Evolutionary conservation across 139 green algal genomes (phyloP).

Genomic region (Nannochloris sp.): DNA sequence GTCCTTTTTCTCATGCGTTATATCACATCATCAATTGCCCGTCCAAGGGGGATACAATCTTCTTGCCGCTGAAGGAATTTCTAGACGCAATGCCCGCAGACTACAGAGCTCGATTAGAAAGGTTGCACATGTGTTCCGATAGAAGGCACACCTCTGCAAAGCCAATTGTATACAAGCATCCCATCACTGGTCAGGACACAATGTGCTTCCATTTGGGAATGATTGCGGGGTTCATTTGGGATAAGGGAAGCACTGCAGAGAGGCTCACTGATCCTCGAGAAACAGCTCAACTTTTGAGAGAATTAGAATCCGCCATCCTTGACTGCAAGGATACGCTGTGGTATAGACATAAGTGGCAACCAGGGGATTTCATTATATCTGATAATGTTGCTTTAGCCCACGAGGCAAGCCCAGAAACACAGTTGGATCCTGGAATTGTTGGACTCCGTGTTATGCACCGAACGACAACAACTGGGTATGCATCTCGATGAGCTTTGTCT

Average conservation of each 20-base stretch:
- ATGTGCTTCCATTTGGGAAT: conserved; percentile 43
- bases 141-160: conserved; percentile 17
- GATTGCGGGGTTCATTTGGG: conserved; percentile 32
- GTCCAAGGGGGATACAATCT: conserved; percentile 23
- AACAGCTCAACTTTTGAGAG: conserved; percentile 19
- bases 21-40: conserved; percentile 33
- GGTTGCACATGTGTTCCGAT: conserved; percentile 36
- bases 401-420: conserved; percentile 33
- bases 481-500: background rate
- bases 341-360: conserved; percentile 20
- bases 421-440: conserved; percentile 21
- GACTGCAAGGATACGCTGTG: conserved; percentile 5
- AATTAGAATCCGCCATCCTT: conserved; percentile 20
- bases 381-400: conserved; percentile 44
- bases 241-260: conserved; percentile 18
- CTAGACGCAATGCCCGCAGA: conserved; percentile 15
- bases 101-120: conserved; percentile 23
- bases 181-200: conserved; percentile 25
- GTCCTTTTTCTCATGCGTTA: conserved; percentile 31
- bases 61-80: conserved; percentile 31
- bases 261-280: conserved; percentile 13
- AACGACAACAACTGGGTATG: conserved; percentile 29
- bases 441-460: conserved; percentile 41
- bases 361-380: conserved; percentile 41
- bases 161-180: conserved; percentile 41